Evolutionary conservation across 768 basidiomycete genomes (phyloP).

Genomic region (Serendipita sp.): DNA sequence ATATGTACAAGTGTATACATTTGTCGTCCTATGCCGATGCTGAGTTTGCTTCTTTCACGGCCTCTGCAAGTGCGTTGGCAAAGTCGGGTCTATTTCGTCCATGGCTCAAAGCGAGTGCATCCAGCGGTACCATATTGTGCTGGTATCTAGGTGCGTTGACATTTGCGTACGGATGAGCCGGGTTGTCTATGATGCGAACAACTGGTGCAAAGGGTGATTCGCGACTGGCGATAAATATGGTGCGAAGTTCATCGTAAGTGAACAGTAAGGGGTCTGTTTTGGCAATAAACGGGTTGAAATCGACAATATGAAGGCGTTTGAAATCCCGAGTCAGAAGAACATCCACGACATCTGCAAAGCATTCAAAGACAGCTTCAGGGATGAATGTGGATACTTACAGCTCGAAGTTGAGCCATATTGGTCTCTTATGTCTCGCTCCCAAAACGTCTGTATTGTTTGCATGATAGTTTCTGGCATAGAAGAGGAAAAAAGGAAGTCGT

Average conservation of each 20-base stretch:
- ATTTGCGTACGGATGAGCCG: slow-evolving; percentile 48
- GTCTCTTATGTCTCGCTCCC: slow-evolving; percentile 44
- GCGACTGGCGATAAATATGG: slow-evolving; percentile 13
- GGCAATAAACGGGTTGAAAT: slow-evolving; percentile 79
- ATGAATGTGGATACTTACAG: too few relatives aligned
- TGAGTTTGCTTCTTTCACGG: slow-evolving; percentile 18
- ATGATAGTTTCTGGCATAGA: slow-evolving; percentile 37
- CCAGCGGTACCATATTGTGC: slow-evolving; percentile 85
- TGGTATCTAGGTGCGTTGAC: slow-evolving; percentile 58
- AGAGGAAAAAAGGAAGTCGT: slow-evolving; percentile 65
- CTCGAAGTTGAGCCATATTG: too few relatives aligned
- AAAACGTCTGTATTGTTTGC: slow-evolving; percentile 39
- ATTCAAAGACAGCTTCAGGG: too few relatives aligned
- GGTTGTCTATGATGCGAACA: slow-evolving; percentile 57
- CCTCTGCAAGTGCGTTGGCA: slow-evolving; percentile 30
- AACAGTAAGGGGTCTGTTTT: slow-evolving; percentile 83
- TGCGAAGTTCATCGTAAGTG: slow-evolving; percentile 55
- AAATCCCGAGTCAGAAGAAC: slow-evolving; percentile 73
- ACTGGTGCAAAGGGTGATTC: slow-evolving; percentile 17
- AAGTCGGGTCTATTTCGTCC: slow-evolving; percentile 64
- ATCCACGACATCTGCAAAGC: slow-evolving; percentile 59
- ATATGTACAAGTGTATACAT: neutral
- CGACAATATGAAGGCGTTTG: slow-evolving; percentile 60
- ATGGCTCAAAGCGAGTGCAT: slow-evolving; percentile 63
- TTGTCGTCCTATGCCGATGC: neutral